These are phyloP conservation scores for Magnusiomyces fungicola DNA, from an alignment of 1,139 yeast species.

Conservation along the genomic window DNA sequence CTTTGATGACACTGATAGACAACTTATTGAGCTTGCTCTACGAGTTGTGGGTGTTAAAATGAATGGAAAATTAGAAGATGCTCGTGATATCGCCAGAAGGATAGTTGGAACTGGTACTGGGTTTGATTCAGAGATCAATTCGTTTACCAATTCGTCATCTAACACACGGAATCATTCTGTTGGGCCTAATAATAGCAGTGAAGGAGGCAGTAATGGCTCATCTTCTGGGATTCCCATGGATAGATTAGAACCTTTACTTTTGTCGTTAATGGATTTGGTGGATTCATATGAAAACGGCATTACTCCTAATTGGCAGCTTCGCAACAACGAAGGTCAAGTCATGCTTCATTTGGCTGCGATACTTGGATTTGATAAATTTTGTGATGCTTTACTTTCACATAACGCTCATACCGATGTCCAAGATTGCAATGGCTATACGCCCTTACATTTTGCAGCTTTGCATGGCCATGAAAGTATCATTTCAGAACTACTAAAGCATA, in stretches of 20 bases:
- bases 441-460: constrained; percentile 73
- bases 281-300: constrained; percentile 49
- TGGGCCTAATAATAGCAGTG: background rate
- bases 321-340: constrained; percentile 72
- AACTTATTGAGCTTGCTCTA: constrained; percentile 78
- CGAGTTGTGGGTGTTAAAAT: constrained; percentile 88
- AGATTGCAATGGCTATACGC: constrained; percentile 71
- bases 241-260: constrained; percentile 52
- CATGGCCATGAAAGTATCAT: constrained; percentile 58
- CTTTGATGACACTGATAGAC: constrained; percentile 87
- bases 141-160: constrained; percentile 1
- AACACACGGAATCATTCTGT: background rate
- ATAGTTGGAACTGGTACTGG: constrained; percentile 41
- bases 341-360: constrained; percentile 71
- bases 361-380: constrained; percentile 55
- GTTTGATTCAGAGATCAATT: constrained; percentile 9
- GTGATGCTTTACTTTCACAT: constrained; percentile 54
- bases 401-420: constrained; percentile 66
- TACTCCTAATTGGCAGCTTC: constrained; percentile 65
- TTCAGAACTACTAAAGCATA: constrained; percentile 48
- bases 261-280: constrained; percentile 57
- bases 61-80: constrained; percentile 88
- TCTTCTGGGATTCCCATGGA: constrained; percentile 31
- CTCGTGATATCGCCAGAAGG: constrained; percentile 75
- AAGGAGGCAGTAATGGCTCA: background rate